Base-by-base conservation (phyloP, 1,284 basidiomycete species). In the Ceratobasidium sp. region DNA sequence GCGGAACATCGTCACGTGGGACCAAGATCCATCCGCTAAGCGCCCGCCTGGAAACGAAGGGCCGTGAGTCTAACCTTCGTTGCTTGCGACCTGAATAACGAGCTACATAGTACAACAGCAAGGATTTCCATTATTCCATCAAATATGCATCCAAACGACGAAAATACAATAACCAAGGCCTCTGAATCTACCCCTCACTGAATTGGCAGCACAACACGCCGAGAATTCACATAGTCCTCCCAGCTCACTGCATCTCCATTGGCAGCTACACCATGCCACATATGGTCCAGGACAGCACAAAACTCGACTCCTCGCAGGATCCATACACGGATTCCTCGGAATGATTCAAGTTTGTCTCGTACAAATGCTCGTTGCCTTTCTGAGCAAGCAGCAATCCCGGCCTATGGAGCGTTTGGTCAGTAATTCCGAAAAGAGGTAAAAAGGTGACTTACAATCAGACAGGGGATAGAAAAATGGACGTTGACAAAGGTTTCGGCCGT, bases 251-350 rank as follows among this genome's bases (percentile, higher is more conserved):
- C 15, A 22, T 27, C 40, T 13, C 64, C 64, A 20, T 45, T 38
- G 22, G 34, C 32, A 42, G n/a, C 64, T 8, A 29, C 64, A 13
- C 64, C 64, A 32, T 67, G 38, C 64, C 64, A 67, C 3, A 67
- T 50, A 22, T 67, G 52, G 20, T 54, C 34, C 3, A 67, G 50
- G 1, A 65, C 62, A 22, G 32, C 8, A 15, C 15, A 17, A 52
- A 65, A 42, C 3, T 65, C 62, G 12, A 15, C n/a, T 1, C 62
- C 62, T 10, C 49, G 62, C 27, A 49, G 49, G 10, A 65, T 32
- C 62, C 62, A 65, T 53, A 65, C 31, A 8, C 43, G 49, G 1
- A 35, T 65, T 6, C 32, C 31, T 20, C 17, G 32, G n/a, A 65
- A 65, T 1, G 43, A 53, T 3, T 47, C 34, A n/a, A 65, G n/a